Base-by-base conservation (phyloP, 805 yeast genomes). In the Groenewaldozyma tartarivorans region DNA sequence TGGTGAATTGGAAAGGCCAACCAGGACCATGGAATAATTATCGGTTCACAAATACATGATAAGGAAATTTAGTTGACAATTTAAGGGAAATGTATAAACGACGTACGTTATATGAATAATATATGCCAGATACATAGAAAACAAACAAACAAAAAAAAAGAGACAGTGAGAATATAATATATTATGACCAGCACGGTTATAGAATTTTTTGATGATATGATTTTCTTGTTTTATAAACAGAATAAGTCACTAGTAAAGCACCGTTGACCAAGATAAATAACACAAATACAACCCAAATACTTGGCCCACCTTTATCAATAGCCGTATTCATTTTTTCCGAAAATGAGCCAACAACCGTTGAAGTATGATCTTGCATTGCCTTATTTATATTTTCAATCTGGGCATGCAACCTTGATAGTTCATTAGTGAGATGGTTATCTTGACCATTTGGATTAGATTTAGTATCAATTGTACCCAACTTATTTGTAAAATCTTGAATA, bases 181-280 rank as follows among this genome's bases (percentile, higher is more conserved):
- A n/a, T n/a, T n/a, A n/a, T n/a, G n/a, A 9, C 29, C 29, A 24
- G 13, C 29, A 24, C 29, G 29, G 20, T 38, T 31, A 49, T 24
- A 48, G 35, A 22, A 49, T 43, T 41, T 51, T 51, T 9, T 39
- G 50, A 36, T 51, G 54, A 38, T 48, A 48, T 15, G 50, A 48
- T 18, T 48, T 42, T 22, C 51, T 45, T 18, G 49, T 51, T 40
- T 51, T 55, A 50, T 58, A 59, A 20, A 50, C 42, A 32, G 50
- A 45, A 48, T 55, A 57, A 2, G 57, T 63, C 15, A 47, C 55
- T 13, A 48, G 43, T 18, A 57, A 27, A 17, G 53, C 54, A 19
- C 49, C 52, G 42, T 53, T 56, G 6, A 53, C 45, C 17, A 45
- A 36, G 22, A 56, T 40, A 24, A 53, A 42, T 13, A 53, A 26